Percentiles rank a stretch among this genome's conserved stretches.
Conservation (phyloP, 2,329 filamentous ascomycete genomes). For the Paecilomyces sp. region DNA sequence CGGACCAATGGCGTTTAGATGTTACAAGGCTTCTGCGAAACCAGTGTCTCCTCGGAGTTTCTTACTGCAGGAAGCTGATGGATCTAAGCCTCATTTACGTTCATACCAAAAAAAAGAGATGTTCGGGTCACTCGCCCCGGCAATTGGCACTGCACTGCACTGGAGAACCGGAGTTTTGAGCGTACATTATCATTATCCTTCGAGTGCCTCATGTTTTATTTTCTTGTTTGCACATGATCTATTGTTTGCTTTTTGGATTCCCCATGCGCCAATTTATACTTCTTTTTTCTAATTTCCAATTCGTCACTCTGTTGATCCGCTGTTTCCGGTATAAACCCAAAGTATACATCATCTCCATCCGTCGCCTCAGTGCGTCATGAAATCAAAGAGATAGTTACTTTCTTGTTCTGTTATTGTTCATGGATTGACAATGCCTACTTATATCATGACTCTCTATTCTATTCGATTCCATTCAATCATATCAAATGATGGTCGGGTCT, state of each 20-base stretch:
- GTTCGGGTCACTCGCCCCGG: neutral
- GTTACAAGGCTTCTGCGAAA: neutral
- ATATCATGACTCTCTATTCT: neutral
- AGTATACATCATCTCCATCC: neutral
- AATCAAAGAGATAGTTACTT: neutral
- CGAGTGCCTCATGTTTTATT: constrained; percentile 2
- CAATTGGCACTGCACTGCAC: constrained; percentile 6
- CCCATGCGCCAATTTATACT: neutral
- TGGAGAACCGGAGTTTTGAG: constrained; percentile 15
- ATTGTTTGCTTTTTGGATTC: neutral
- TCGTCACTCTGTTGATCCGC: neutral
- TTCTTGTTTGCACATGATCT: constrained; percentile 1
- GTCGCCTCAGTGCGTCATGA: neutral
- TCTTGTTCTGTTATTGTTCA: neutral
- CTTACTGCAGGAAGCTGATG: neutral
- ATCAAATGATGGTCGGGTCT: too few relatives aligned
- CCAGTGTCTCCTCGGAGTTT: neutral
- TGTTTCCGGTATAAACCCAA: neutral
- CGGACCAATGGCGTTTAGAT: neutral
- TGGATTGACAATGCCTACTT: neutral
- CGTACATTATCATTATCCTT: constrained; percentile 6
- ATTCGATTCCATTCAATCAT: too few relatives aligned
- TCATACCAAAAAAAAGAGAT: neutral
- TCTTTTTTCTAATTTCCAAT: neutral
- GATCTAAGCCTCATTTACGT: neutral